Evolutionary conservation across 164 flowering plant genomes (phyloP), one percentile per base, ranked within the genome.

Genomic region (Platanus orientalis): DNA sequence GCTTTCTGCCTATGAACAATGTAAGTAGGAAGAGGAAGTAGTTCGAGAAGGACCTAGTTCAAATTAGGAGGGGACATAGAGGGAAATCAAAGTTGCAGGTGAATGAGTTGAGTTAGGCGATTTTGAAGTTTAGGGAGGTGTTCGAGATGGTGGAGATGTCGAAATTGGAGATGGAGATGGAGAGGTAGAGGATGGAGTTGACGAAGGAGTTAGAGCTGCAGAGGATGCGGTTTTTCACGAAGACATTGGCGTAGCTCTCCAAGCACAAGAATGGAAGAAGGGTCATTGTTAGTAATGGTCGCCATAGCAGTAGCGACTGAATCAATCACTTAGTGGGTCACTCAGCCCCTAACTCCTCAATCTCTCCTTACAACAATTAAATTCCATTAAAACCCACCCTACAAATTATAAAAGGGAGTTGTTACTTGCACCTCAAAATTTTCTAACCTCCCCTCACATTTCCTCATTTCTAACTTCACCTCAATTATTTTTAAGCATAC

Each of bases 131-230:
- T n/a, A 84, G 84, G 28, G 86, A 85, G 25, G 82, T 78, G 7
- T 85, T 83, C 42, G 86, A 85, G 71, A 73, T 73, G 24, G 83
- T 86, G 0, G 90, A 85, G 73, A 78, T 58, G 24, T 54, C 76
- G 0, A 85, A 85, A 75, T 34, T 83, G 70, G 78, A 80, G 75
- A 88, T 80, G 48, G 71, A 81, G 65, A 74, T 81, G 90, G 87
- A 85, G 83, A 80, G 78, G 78, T 79, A 82, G 73, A 78, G 90
- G 67, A 85, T 85, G 90, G 79, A 80, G 74, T 85, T 85, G 58
- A 72, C 82, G 0, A 85, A 80, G 69, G 90, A 85, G 51, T 32
- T 83, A 65, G 90, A 85, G 68, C 51, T 83, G 82, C 90, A 85
- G 75, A 78, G 86, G 56, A 83, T 85, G 88, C 83, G 81, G 76